Base-by-base conservation (phyloP, 2,329 filamentous ascomycete genomes). In the Trichophyton equinum region DNA sequence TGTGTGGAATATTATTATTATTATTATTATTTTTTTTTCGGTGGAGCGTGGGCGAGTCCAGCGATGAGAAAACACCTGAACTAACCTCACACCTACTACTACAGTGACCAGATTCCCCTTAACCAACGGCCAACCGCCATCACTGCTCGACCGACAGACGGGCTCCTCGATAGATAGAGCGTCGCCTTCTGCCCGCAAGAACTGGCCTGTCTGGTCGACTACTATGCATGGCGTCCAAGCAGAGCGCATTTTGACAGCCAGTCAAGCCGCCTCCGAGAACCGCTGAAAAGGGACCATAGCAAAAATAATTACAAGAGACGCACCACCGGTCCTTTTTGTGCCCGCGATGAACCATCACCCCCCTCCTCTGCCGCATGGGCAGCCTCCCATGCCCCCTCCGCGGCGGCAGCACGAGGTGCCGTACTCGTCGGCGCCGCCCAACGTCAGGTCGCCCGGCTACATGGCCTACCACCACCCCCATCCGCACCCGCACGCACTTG, bases 381-480 rank as follows among this genome's bases (percentile, higher is more conserved):
- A 77, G 70, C 76, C 77, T 60, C 77, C 79, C 49, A 79, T 79
- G 69, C 77, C 77, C 64, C 74, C 75, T 65, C 73, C 76, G 25
- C 75, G 76, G 63, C 75, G 75, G 64, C 76, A 77, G 65, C 74
- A 76, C 66, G 75, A 79, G 57, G 70, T 75, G 60, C 67, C 75
- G 36, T 79, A 78, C 66, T 68, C 72, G 20, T 67, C 72, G 11
- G 72, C 69, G 6, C 75, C 73, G 58, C 77, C 79, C 36, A 81
- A 79, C 66, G 79, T 85, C 73, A 76, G 76, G 62, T 78, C 82
- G 61, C 80, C 81, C 64, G 82, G 76, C 57, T 83, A 87, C 68
- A 84, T 83, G 78, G 68, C 73, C 67, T 74, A 76, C 66, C 79
- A 71, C 77, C 81, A 60, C 78, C 83, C 61, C 75, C 85, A 64